Base-by-base conservation (phyloP, 2,329 filamentous ascomycete genomes). In the Ophiostoma sp. region DNA sequence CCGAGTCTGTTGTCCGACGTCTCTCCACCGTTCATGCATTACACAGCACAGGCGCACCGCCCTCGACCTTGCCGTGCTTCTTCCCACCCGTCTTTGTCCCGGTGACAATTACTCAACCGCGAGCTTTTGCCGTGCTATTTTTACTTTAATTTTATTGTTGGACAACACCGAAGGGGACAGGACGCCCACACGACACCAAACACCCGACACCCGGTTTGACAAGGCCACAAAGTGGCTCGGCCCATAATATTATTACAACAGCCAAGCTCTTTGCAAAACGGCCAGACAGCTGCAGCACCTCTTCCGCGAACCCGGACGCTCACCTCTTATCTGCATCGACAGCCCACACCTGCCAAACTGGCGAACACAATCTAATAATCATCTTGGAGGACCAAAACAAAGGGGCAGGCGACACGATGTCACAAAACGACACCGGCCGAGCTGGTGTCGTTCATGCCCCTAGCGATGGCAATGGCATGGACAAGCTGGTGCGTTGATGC, bases 381-480 rank as follows among this genome's bases (percentile, higher is more conserved):
- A n/a, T 5, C 40, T 63, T 42, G 16, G 60, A 63, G 40, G 27
- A 62, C 40, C 4, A n/a, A 14, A 5, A 9, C n/a, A n/a, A 55
- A 38, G 49, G 27, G 65, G 66, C 27, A 8, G 9, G 6, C 38
- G 45, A 60, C 47, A 68, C 38, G 42, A 72, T 72, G 71, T 69
- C 71, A 66, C 69, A 68, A 64, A 72, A 69, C 64, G 70, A 69
- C 67, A 82, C 82, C 71, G 84, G 84, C 76, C 84, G 82, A 78
- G 84, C 84, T 74, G 85, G 85, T 74, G 77, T 86, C 72, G 82
- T 88, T 74, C 80, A 82, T 75, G 81, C 84, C 73, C 76, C 80
- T 71, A 79, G 83, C 66, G 81, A 83, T 77, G 82, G 80, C 71
- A 80, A 79, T 71, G 80, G 77, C 73, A 82, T 88, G 80, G 84